These are phyloP conservation scores for Flaveria trinervia DNA, from an alignment of 129 eudicot species.

Conservation along the genomic window DNA sequence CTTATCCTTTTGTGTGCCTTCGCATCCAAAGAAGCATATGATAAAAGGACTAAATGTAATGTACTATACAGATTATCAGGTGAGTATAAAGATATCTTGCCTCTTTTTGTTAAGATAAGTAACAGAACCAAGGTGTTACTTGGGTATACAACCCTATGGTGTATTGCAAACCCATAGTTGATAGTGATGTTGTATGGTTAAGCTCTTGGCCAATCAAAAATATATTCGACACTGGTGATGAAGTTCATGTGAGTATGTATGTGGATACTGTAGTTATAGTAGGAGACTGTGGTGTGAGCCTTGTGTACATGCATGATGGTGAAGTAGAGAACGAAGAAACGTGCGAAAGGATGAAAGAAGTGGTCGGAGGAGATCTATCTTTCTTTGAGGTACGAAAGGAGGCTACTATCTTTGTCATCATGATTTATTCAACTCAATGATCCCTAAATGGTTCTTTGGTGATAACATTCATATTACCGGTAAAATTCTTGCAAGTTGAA, in stretches of 20 bases:
- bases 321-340: neutral
- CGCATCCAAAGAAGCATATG: neutral
- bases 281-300: slow-evolving; percentile 2
- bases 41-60: slow-evolving; percentile 1
- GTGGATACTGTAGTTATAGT: neutral
- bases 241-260: slow-evolving; percentile 4
- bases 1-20: slow-evolving; percentile 24
- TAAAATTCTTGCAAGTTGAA: neutral
- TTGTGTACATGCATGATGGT: slow-evolving; percentile 26
- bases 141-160: slow-evolving; percentile 22
- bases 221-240: neutral
- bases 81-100: neutral
- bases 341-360: neutral
- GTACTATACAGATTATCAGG: neutral
- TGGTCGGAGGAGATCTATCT: slow-evolving; percentile 19
- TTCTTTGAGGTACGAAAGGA: neutral
- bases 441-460: neutral
- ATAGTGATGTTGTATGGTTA: neutral
- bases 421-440: slow-evolving; percentile 2
- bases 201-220: neutral
- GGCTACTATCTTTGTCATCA: slow-evolving; percentile 7
- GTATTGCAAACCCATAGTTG: slow-evolving; percentile 3
- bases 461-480: neutral
- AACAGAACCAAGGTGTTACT: slow-evolving; percentile 16
- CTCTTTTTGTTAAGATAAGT: neutral